phyloP scores from a whole-genome alignment of 495 filamentous ascomycete species.

The Aspergillus heteromorphus region DNA sequence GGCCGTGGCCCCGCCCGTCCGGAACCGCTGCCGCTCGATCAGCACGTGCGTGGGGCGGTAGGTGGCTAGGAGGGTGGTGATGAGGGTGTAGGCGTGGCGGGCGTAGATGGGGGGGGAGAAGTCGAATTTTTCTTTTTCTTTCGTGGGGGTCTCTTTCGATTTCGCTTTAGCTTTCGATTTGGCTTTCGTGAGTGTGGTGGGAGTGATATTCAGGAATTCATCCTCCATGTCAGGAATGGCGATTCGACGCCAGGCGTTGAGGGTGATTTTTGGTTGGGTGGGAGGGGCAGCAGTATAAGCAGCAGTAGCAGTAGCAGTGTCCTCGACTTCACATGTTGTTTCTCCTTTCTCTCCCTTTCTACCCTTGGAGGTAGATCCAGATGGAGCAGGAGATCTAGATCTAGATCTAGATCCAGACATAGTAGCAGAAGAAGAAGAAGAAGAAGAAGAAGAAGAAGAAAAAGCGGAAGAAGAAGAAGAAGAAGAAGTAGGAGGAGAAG shows the following conservation, averaged over 20 bases:
- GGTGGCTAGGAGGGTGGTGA: slow-evolving; percentile 43
- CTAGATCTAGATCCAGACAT: neutral
- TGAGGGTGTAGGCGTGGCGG: slow-evolving; percentile 54
- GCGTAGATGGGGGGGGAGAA: slow-evolving; percentile 58
- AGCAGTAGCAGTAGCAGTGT: neutral
- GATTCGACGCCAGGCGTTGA: slow-evolving; percentile 37
- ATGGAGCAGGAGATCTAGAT: neutral
- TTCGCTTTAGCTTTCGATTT: no score
- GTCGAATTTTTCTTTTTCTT: slow-evolving; percentile 13
- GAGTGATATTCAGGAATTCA: neutral
- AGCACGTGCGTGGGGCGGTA: slow-evolving; percentile 66
- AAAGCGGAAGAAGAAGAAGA: neutral
- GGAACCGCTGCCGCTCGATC: slow-evolving; percentile 87
- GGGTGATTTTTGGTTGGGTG: neutral
- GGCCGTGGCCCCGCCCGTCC: slow-evolving; percentile 55
- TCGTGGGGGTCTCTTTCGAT: no score
- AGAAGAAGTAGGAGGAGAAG: neutral
- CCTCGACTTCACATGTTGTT: neutral
- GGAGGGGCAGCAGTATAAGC: neutral
- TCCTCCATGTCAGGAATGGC: slow-evolving; percentile 6
- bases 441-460: neutral
- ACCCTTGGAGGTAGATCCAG: no score
- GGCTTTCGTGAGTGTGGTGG: no score
- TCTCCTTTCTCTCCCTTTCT: no score
- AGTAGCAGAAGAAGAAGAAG: neutral